Evolutionary conservation across 768 basidiomycete genomes (phyloP).

Genomic region (Thelephora aurantiotincta): DNA sequence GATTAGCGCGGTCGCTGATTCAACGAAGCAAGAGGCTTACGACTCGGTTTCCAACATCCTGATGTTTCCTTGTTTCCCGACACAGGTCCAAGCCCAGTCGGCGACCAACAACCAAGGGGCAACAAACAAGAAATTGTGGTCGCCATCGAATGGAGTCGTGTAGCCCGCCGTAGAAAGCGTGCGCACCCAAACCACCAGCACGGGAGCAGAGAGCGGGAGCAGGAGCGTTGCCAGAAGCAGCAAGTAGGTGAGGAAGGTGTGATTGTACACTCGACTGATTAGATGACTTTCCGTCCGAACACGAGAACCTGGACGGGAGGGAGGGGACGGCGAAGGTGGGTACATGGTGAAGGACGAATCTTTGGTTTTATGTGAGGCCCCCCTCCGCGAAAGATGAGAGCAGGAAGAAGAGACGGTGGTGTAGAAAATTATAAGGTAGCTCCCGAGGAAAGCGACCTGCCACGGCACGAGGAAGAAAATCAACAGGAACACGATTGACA

Average conservation of each 20-base stretch:
- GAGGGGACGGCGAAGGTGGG: neutral
- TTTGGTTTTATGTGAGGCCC: too few relatives aligned
- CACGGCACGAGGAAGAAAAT: slow-evolving; percentile 75
- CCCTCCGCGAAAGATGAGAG: neutral
- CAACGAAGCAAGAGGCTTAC: slow-evolving; percentile 22
- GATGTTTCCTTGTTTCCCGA: neutral
- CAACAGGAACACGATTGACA: slow-evolving; percentile 44
- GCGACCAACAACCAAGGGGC: slow-evolving; percentile 51
- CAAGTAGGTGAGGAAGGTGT: slow-evolving; percentile 29
- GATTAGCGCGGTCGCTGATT: slow-evolving; percentile 12
- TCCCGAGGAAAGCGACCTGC: slow-evolving; percentile 82
- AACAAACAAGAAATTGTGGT: slow-evolving; percentile 57
- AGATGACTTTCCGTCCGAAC: neutral
- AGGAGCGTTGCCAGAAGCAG: slow-evolving; percentile 71
- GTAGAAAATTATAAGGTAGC: slow-evolving; percentile 66
- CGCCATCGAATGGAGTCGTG: slow-evolving; percentile 68
- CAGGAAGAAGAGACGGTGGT: slow-evolving; percentile 30
- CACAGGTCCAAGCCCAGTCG: slow-evolving; percentile 31
- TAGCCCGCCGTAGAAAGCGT: slow-evolving; percentile 71
- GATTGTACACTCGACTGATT: neutral
- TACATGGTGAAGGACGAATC: too few relatives aligned
- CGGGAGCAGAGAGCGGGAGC: slow-evolving; percentile 62
- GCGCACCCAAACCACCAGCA: slow-evolving; percentile 80
- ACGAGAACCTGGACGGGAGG: neutral
- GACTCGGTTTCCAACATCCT: neutral